Base-by-base conservation (phyloP, 2,329 filamentous ascomycete species). In the Cladosporium oxysporum region DNA sequence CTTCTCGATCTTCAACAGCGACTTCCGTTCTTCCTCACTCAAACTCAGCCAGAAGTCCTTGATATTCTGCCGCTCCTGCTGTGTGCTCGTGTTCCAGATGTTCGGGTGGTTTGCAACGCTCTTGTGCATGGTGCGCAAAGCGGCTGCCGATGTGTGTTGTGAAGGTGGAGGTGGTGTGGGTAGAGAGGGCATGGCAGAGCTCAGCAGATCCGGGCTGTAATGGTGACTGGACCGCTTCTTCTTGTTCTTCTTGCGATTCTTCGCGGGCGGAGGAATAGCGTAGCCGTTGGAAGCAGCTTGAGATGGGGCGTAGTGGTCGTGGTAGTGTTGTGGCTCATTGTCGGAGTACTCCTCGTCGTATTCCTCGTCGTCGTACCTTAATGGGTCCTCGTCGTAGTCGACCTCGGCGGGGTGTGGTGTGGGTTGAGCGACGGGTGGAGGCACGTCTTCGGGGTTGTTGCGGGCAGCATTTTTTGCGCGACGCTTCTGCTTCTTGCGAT, bases 21-120 rank as follows among this genome's bases (percentile, higher is more conserved):
- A 95, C 77, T 96, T 95, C 72, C 95, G 91, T 77, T 98, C 93
- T 44, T 96, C 92, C 78, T 99, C 95, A 71, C 92, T 92, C 52
- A 99, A 81, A 18, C 93, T 93, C 62, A 99, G 86, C 95, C 95
- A 99, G 80, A 98, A 99, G 72, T 97, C 91, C 80, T 97, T 97
- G 76, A 99, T 99, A 62, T 95, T 91, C 81, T 97, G 93, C 41
- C 95, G 91, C 81, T 99, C 95, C 79, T 98, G 93, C 71, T 92
- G 88, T 11, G 92, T 95, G 66, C 91, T 95, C 2, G 93, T 97
- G 76, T 97, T 97, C 95, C 95, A 99, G 79, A 99, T 97, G 78
- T 92, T 93, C 75, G 95, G 91, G 61, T 87, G 86, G 71, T 75
- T 83, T 21, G 66, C 64, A 26, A 50, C 52, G 49, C 59, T 63